Conservation (phyloP, 2,329 filamentous ascomycete species). For the Atkinsonella hypoxylon region DNA sequence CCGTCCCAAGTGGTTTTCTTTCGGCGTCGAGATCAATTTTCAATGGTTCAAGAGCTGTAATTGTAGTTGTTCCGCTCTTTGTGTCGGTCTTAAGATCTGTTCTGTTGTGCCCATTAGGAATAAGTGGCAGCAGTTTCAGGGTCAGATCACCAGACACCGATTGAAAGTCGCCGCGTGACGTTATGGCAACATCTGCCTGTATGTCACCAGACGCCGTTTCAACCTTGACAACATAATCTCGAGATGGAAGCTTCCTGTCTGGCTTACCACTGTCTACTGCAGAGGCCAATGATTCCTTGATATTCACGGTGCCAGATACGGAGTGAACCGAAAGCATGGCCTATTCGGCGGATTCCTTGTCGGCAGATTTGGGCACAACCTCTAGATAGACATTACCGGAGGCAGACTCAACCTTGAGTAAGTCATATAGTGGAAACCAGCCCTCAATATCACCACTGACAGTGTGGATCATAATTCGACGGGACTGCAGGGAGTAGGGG, state of each 20-base stretch:
- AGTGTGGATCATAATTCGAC: conserved; percentile 29
- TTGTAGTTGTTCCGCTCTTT: conserved; percentile 28
- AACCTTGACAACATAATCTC: conserved; percentile 35
- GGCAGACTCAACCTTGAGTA: conserved; percentile 30
- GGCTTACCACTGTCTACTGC: conserved; percentile 11
- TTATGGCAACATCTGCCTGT: conserved; percentile 27
- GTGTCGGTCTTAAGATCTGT: conserved; percentile 27
- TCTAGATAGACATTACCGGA: conserved; percentile 31
- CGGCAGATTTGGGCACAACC: conserved; percentile 29
- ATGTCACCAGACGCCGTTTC: conserved; percentile 33
- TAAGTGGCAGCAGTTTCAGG: conserved; percentile 31
- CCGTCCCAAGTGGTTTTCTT: neutral
- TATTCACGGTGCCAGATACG: conserved; percentile 30
- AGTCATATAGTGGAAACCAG: conserved; percentile 38
- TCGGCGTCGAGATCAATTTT: conserved; percentile 4
- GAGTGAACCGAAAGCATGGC: conserved; percentile 30
- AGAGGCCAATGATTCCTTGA: conserved; percentile 27
- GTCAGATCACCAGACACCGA: conserved; percentile 30
- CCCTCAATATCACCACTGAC: conserved; percentile 33
- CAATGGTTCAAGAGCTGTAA: conserved; percentile 31
- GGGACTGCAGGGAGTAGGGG: conserved; percentile 30
- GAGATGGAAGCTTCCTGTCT: conserved; percentile 24
- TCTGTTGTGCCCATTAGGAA: conserved; percentile 16
- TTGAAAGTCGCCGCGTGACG: conserved; percentile 21
- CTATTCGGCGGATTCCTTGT: conserved; percentile 20